These are phyloP conservation scores for Malassezia dermatis DNA, from an alignment of 1,284 basidiomycete species.

Conservation along the genomic window DNA sequence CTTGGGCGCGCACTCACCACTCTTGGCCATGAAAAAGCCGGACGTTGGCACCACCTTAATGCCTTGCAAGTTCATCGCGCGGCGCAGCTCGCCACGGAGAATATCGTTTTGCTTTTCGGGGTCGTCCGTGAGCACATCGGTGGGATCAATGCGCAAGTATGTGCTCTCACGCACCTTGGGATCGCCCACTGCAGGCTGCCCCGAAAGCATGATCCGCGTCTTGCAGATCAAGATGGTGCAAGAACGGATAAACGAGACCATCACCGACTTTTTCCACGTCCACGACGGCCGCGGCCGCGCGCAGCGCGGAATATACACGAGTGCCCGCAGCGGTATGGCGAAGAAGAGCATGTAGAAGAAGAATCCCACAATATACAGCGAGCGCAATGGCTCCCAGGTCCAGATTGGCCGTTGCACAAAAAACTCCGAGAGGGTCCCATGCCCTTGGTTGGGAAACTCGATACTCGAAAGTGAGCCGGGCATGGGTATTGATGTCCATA, in stretches of 20 bases:
- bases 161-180: slow-evolving; percentile 34
- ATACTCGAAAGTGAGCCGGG: slow-evolving; percentile 13
- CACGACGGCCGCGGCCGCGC: slow-evolving; percentile 26
- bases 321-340: slow-evolving; percentile 28
- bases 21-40: slow-evolving; percentile 34
- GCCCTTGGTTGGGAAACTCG: slow-evolving; percentile 39
- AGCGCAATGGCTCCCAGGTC: slow-evolving; percentile 33
- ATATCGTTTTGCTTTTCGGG: slow-evolving; percentile 13
- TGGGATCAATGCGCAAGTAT: slow-evolving; percentile 33
- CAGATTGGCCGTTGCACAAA: slow-evolving; percentile 30
- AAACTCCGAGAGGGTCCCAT: slow-evolving; percentile 32
- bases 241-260: slow-evolving; percentile 32
- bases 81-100: slow-evolving; percentile 27
- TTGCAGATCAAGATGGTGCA: slow-evolving; percentile 34
- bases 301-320: slow-evolving; percentile 22
- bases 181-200: slow-evolving; percentile 26
- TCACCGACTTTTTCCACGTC: slow-evolving; percentile 37
- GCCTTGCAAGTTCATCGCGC: slow-evolving; percentile 28
- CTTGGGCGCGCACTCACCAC: background rate
- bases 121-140: slow-evolving; percentile 1
- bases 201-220: slow-evolving; percentile 28
- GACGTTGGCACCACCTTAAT: slow-evolving; percentile 22
- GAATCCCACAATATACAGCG: slow-evolving; percentile 36
- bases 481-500: background rate
- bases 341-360: slow-evolving; percentile 29